Conservation (phyloP, 179 eudicot genomes). For the Beta macrorhiza region DNA sequence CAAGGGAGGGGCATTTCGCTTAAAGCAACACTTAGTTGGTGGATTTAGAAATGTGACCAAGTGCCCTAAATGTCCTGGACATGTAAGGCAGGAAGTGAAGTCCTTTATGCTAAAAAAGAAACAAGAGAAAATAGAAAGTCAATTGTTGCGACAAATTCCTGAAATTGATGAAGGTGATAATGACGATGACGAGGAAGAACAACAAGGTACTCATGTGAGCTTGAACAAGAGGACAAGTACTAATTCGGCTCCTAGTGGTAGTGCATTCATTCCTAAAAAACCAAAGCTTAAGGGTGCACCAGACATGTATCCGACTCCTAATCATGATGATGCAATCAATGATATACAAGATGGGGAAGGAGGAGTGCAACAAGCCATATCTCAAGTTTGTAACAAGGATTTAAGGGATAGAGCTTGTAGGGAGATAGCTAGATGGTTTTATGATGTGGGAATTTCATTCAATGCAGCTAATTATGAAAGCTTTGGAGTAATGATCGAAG, state of each 20-base stretch:
- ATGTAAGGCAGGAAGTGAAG: not conserved
- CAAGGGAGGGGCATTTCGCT: not conserved
- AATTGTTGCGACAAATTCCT: not conserved
- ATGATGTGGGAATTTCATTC: slow-evolving; percentile 18
- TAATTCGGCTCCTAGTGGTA: not conserved
- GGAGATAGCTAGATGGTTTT: slow-evolving; percentile 9
- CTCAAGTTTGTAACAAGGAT: not conserved
- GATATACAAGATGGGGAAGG: not conserved
- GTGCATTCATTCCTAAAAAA: not conserved
- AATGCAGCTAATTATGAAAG: slow-evolving; percentile 15
- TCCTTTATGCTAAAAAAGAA: slow-evolving; percentile 2
- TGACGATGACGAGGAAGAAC: not conserved
- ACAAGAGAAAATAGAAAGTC: not conserved
- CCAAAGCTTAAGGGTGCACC: not conserved
- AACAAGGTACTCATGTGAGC: no score
- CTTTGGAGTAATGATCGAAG: slow-evolving; percentile 4
- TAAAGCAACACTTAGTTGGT: slow-evolving; percentile 24
- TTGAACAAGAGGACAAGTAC: not conserved
- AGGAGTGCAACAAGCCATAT: no score
- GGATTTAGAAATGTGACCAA: not conserved
- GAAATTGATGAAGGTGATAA: not conserved
- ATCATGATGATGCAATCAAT: not conserved
- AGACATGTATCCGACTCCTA: slow-evolving; percentile 6
- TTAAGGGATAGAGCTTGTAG: slow-evolving; percentile 4
- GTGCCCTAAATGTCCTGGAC: not conserved